These are phyloP conservation scores for Lachancea cidri DNA, from an alignment of 805 yeast genomes.

Conservation along the genomic window DNA sequence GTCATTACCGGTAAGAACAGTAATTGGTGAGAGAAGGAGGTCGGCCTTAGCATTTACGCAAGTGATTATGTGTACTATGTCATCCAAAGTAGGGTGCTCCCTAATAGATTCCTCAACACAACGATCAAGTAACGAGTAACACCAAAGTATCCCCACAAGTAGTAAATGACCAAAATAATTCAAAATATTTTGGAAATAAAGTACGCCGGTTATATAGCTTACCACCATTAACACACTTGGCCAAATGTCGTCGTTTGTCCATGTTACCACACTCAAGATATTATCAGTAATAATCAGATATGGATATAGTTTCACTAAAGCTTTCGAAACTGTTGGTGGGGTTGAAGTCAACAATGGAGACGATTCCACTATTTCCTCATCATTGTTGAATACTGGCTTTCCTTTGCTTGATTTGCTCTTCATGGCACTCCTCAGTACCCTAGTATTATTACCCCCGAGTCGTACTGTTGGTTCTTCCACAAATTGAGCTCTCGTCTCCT, in stretches of 20 bases:
- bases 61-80: slow-evolving; percentile 71
- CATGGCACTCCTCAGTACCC: slow-evolving; percentile 24
- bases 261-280: slow-evolving; percentile 66
- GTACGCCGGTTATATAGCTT: slow-evolving; percentile 49
- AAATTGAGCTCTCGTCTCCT: slow-evolving; percentile 27
- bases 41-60: slow-evolving; percentile 73
- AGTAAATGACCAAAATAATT: slow-evolving; percentile 80
- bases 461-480: slow-evolving; percentile 19
- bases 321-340: slow-evolving; percentile 85
- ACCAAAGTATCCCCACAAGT: slow-evolving; percentile 54
- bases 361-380: slow-evolving; percentile 34
- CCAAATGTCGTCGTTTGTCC: slow-evolving; percentile 89
- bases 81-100: slow-evolving; percentile 77
- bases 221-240: slow-evolving; percentile 58
- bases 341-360: slow-evolving; percentile 85
- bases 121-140: slow-evolving; percentile 55
- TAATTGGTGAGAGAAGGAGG: slow-evolving; percentile 72
- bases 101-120: slow-evolving; percentile 54
- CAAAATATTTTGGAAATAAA: slow-evolving; percentile 75
- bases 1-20: slow-evolving; percentile 73
- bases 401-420: slow-evolving; percentile 13
- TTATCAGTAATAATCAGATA: slow-evolving; percentile 71
- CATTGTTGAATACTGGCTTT: slow-evolving; percentile 1
- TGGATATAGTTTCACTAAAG: slow-evolving; percentile 79
- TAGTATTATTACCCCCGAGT: slow-evolving; percentile 28